Percentiles rank a stretch among this genome's conserved stretches.
Conservation (phyloP, 179 eudicot species). For the Monotropa hypopitys region DNA sequence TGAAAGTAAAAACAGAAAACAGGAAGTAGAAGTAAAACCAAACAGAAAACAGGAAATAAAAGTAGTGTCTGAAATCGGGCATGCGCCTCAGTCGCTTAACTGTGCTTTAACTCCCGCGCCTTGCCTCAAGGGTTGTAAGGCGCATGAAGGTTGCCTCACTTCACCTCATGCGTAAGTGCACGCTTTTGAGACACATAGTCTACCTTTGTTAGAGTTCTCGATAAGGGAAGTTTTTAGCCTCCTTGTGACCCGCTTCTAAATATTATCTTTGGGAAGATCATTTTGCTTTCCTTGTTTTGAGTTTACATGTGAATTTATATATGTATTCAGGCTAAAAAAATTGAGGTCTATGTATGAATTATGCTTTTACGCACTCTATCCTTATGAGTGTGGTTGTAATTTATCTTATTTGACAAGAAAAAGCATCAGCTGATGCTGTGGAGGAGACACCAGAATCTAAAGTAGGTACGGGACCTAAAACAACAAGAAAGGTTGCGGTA, state of each 20-base stretch:
- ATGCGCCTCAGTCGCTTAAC: too few species aligned
- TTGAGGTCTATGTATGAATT: background rate
- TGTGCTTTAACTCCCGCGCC: background rate
- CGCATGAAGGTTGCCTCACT: background rate
- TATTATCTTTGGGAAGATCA: background rate
- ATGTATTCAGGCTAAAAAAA: too few species aligned
- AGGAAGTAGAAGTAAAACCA: too few species aligned
- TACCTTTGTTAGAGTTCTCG: background rate
- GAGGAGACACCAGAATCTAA: conserved; percentile 24
- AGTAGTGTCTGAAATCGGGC: too few species aligned
- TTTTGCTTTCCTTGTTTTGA: background rate
- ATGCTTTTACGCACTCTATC: background rate
- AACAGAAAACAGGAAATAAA: too few species aligned
- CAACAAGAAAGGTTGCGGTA: conserved; percentile 24
- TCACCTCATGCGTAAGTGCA: background rate
- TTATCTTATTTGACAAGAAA: conserved; percentile 12
- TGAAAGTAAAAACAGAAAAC: too few species aligned
- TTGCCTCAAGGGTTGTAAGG: background rate
- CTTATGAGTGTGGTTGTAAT: background rate
- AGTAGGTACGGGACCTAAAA: conserved; percentile 22
- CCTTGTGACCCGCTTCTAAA: background rate
- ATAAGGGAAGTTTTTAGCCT: background rate
- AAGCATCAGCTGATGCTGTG: conserved; percentile 22
- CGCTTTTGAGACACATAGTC: background rate
- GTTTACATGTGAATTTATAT: background rate